These are phyloP conservation scores for Magnusiomyces paraingens DNA, from an alignment of 1,139 yeast species.

Conservation along the genomic window DNA sequence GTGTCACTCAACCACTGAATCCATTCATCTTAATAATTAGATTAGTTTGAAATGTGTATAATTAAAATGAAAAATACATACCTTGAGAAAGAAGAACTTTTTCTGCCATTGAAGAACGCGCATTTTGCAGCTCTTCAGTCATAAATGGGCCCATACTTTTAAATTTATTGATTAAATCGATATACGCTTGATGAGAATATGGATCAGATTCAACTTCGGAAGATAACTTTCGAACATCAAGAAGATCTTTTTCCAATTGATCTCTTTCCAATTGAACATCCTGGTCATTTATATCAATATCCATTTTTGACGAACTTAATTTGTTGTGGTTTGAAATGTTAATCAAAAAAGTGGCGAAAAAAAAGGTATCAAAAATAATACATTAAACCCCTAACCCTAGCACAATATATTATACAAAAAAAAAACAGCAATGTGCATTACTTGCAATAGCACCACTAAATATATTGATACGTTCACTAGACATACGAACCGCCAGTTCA, in stretches of 20 bases:
- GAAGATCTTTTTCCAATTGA: neutral
- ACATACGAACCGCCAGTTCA: no score
- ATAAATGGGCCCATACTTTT: constrained; percentile 3
- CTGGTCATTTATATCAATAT: neutral
- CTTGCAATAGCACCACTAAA: no score
- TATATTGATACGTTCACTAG: no score
- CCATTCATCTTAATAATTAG: constrained; percentile 24
- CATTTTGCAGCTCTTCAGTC: neutral
- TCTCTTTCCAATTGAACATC: neutral
- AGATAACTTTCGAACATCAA: neutral
- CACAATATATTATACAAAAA: no score
- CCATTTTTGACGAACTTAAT: neutral
- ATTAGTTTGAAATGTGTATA: neutral
- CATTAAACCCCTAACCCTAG: no score
- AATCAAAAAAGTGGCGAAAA: no score
- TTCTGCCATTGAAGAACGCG: neutral
- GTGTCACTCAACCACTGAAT: constrained; percentile 22
- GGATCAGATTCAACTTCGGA: neutral
- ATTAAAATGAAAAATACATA: neutral
- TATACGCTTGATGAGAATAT: neutral
- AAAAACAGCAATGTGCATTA: no score
- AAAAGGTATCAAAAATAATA: no score
- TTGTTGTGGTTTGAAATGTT: no score
- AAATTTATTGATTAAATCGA: constrained; percentile 1
- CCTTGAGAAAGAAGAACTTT: neutral